A percentile compares a stretch with the other conserved stretches of the same genome.
phyloP scores from a whole-genome alignment of 1,284 basidiomycete species.

The Pseudozyma pruni region DNA sequence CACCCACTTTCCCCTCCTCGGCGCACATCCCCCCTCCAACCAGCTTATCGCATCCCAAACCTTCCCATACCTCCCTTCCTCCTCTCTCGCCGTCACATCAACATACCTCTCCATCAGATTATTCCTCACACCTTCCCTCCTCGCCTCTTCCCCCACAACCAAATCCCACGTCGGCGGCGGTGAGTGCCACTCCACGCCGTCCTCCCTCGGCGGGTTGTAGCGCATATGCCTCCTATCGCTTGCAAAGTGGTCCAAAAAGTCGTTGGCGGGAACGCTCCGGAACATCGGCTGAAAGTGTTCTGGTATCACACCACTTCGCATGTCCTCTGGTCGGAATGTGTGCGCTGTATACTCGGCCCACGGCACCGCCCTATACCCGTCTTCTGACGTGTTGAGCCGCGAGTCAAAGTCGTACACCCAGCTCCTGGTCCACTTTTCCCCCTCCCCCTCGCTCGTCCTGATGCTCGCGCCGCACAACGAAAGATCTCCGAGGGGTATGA shows the following conservation, averaged over 20 bases:
- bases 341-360: slow-evolving; percentile 11
- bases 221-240: slow-evolving; percentile 57
- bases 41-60: slow-evolving; percentile 3
- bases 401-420: slow-evolving; percentile 59
- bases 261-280: slow-evolving; percentile 19
- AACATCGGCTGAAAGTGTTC: slow-evolving; percentile 22
- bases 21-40: neutral
- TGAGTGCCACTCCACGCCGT: slow-evolving; percentile 5
- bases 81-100: slow-evolving; percentile 1
- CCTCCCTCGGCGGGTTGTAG: neutral
- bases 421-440: neutral
- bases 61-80: slow-evolving; percentile 1
- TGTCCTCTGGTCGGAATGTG: slow-evolving; percentile 29
- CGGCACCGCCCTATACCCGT: neutral
- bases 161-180: slow-evolving; percentile 24
- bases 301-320: neutral
- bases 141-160: slow-evolving; percentile 17
- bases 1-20: neutral
- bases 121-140: slow-evolving; percentile 1
- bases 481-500: slow-evolving; percentile 4
- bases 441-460: neutral
- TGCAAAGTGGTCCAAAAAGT: slow-evolving; percentile 35
- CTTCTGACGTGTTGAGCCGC: slow-evolving; percentile 1
- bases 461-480: too few species aligned
- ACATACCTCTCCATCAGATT: slow-evolving; percentile 42